A percentile compares a stretch with the other conserved stretches of the same genome.
Evolutionary conservation across 139 green algal species (phyloP).

Genomic region (Mesotaenium endlicherianum): DNA sequence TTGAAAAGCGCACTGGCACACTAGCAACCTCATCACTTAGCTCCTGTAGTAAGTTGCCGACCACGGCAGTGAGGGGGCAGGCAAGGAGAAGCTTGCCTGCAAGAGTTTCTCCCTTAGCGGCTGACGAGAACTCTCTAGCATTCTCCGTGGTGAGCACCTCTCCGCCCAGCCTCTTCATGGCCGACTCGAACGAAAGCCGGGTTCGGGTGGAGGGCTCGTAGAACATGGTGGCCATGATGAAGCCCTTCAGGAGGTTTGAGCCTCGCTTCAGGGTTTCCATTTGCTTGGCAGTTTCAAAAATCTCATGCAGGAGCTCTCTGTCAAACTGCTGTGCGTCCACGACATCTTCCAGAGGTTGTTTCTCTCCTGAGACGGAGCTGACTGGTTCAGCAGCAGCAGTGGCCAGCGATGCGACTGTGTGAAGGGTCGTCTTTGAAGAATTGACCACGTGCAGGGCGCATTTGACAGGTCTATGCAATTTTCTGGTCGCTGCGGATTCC

Average conservation of each 20-base stretch:
- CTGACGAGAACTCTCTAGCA: conserved; percentile 93
- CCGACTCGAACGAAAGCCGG: conserved; percentile 93
- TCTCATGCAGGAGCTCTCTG: conserved; percentile 68
- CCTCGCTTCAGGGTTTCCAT: conserved; percentile 74
- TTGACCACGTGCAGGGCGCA: too few species aligned
- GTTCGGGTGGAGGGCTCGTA: conserved; percentile 99
- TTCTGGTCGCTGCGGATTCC: too few species aligned
- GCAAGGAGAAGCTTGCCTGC: conserved; percentile 57
- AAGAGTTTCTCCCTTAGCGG: conserved; percentile 96
- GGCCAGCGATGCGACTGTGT: too few species aligned
- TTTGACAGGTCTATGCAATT: too few species aligned
- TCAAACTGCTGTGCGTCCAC: conserved; percentile 92
- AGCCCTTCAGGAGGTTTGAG: conserved; percentile 73
- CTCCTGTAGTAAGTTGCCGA: too few species aligned
- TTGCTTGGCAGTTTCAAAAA: conserved; percentile 80
- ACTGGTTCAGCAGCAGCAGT: too few species aligned
- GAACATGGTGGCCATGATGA: conserved; percentile 97
- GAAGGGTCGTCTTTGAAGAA: too few species aligned
- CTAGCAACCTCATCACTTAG: too few species aligned
- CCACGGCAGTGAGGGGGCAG: neutral
- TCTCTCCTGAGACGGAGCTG: too few species aligned
- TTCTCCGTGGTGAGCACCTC: conserved; percentile 87
- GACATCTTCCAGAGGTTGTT: conserved; percentile 64
- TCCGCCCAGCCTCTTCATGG: conserved; percentile 90
- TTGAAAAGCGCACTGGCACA: too few species aligned